A percentile compares a stretch with the other conserved stretches of the same genome.
Conservation (phyloP, 1,139 yeast species). For the Nadsonia commutata region DNA sequence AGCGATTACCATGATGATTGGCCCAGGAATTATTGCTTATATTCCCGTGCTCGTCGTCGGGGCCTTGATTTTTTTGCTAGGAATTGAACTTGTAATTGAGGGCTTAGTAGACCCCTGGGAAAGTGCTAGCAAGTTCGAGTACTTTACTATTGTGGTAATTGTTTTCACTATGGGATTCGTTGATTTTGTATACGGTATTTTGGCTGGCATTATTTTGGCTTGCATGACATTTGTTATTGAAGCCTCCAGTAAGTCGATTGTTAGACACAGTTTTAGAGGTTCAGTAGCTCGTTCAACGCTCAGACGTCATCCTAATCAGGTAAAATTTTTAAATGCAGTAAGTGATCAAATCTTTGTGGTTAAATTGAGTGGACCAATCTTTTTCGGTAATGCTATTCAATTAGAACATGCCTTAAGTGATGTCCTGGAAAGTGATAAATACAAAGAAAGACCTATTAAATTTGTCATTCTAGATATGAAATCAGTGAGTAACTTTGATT, state of each 20-base stretch:
- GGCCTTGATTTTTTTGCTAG: constrained; percentile 72
- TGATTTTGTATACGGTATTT: constrained; percentile 87
- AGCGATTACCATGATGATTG: constrained; percentile 62
- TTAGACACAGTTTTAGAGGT: constrained; percentile 75
- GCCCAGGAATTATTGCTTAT: constrained; percentile 84
- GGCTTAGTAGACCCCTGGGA: constrained; percentile 78
- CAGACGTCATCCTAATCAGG: constrained; percentile 80
- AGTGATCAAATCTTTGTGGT: constrained; percentile 85
- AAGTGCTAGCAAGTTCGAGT: constrained; percentile 60
- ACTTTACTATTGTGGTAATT: constrained; percentile 66
- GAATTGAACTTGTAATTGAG: constrained; percentile 79
- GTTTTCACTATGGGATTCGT: constrained; percentile 89
- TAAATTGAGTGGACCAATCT: constrained; percentile 74
- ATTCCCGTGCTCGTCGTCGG: constrained; percentile 96
- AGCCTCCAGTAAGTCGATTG: constrained; percentile 73
- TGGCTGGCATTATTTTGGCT: constrained; percentile 81
- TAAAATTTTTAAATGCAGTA: constrained; percentile 67
- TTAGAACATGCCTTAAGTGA: constrained; percentile 63
- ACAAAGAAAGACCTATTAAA: constrained; percentile 44
- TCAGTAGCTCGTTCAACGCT: constrained; percentile 85
- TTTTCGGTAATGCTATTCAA: constrained; percentile 90
- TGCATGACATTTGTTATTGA: constrained; percentile 85
- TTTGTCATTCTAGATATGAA: constrained; percentile 76
- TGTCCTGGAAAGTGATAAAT: constrained; percentile 39
- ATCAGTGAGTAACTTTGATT: constrained; percentile 72